A percentile compares a stretch with the other conserved stretches of the same genome.
phyloP scores from a whole-genome alignment of 2,329 filamentous ascomycete genomes.

The Chalaropsis ovoidea region DNA sequence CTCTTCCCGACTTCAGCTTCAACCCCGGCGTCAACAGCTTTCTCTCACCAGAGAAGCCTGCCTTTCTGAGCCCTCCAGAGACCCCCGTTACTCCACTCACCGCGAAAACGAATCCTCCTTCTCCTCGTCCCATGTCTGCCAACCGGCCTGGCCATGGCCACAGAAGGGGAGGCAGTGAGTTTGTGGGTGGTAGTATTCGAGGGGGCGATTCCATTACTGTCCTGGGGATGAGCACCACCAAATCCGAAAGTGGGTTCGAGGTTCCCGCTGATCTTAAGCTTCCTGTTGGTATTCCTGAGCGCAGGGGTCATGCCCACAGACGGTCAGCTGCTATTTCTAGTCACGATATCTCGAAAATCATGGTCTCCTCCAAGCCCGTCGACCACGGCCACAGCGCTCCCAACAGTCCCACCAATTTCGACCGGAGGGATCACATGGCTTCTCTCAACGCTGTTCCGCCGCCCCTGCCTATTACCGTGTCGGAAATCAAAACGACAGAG shows the following conservation, averaged over 20 bases:
- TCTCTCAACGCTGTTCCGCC: constrained; percentile 1
- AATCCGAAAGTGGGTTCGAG: constrained; percentile 46
- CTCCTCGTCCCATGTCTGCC: constrained; percentile 42
- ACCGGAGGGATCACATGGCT: constrained; percentile 26
- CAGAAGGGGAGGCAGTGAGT: constrained; percentile 72
- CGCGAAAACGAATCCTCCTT: constrained; percentile 39
- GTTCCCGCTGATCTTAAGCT: constrained; percentile 46
- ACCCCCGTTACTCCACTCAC: constrained; percentile 39
- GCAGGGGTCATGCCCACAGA: constrained; percentile 63
- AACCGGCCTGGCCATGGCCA: constrained; percentile 54
- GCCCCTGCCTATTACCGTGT: neutral
- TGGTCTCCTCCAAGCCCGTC: constrained; percentile 42
- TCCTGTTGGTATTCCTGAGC: constrained; percentile 41
- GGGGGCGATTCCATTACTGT: constrained; percentile 48
- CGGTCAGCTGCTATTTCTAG: constrained; percentile 75
- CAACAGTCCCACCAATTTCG: constrained; percentile 47
- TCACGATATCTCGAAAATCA: constrained; percentile 64
- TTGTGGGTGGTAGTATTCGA: constrained; percentile 63
- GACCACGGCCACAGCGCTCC: constrained; percentile 53
- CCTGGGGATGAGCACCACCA: constrained; percentile 61
- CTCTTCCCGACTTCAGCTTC: constrained; percentile 47
- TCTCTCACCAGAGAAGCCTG: constrained; percentile 31
- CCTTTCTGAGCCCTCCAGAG: constrained; percentile 45
- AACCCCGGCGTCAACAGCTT: constrained; percentile 39
- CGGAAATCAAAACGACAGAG: neutral